Evolutionary conservation across 345 rosid species (phyloP), one percentile per base, ranked within the genome.

Genomic region (Acer campestre): DNA sequence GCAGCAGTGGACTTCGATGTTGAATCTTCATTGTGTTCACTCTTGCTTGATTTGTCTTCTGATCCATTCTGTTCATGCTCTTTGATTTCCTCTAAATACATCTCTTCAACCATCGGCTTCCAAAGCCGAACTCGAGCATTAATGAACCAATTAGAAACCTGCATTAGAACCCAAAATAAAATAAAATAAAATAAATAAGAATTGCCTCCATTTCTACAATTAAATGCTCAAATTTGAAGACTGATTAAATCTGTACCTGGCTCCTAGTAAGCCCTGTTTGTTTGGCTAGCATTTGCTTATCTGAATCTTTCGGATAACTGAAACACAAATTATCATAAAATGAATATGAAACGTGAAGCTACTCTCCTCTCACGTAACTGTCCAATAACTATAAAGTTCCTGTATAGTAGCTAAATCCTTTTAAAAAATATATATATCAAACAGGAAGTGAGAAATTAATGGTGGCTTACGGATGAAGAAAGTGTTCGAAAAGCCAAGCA

Each of bases 41-140:
- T 90, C 75, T 90, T 85, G 85, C 86, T 86, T 65, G 85, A 80
- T 80, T 88, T 92, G 23, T 88, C 94, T 49, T 85, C 94, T 48
- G 91, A 83, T 61, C 91, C 90, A 53, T 75, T 89, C 82, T 85
- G 88, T 74, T 90, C 97, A 14, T 93, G 94, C 56, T 90, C 98
- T 84, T 91, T 92, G 73, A 85, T 76, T 81, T 96, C 99, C 85
- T 96, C 98, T 84, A 68, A 0, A 86, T 96, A 96, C 99, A 96
- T 96, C 73, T 96, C 98, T 79, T 96, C 99, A 68, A 96, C 99
- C 99, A 96, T 96, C 0, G 99, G 99, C 86, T 96, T 96, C 99
- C 99, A 96, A 4, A 96, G 91, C 80, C 99, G 89, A 76, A 96
- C 99, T 79, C 99, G 93, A 55, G 99, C 99, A 80, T 96, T 96